phyloP scores from a whole-genome alignment of 441 rosid genomes.

The Biscutella laevigata region DNA sequence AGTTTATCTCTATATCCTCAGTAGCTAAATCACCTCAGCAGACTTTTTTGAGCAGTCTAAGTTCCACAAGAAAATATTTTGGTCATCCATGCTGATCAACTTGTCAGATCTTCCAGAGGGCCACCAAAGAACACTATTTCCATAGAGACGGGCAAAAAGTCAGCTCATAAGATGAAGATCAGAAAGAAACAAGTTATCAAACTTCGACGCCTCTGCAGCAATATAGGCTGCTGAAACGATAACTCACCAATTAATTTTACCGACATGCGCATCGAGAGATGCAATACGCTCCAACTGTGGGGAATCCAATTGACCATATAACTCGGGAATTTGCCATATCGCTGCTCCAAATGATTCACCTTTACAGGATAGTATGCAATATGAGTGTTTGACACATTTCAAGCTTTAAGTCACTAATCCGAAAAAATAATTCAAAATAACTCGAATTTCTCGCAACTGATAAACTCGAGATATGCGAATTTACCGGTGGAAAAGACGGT shows the following conservation, averaged over 20 bases:
- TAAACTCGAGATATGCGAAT: not conserved
- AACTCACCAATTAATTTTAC: constrained; percentile 71
- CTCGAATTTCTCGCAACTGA: not conserved
- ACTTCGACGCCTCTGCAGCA: not conserved
- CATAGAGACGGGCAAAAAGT: not conserved
- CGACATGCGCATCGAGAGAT: constrained; percentile 67
- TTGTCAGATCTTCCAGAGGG: constrained; percentile 84
- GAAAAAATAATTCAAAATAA: not conserved
- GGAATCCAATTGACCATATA: constrained; percentile 71
- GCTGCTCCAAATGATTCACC: constrained; percentile 85
- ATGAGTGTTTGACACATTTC: constrained; percentile 8
- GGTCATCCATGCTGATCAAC: constrained; percentile 76
- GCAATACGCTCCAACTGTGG: constrained; percentile 79
- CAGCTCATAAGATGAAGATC: not conserved
- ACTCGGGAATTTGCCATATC: constrained; percentile 92
- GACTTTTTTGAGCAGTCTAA: constrained; percentile 65
- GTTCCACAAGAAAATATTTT: constrained; percentile 64
- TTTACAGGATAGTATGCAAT: constrained; percentile 17
- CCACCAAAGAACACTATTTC: constrained; percentile 74
- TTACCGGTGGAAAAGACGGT: constrained; percentile 73
- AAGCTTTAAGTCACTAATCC: not conserved
- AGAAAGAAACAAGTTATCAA: not conserved
- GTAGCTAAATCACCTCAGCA: constrained; percentile 51
- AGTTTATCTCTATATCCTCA: not conserved
- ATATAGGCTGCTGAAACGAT: not conserved